These are phyloP conservation scores for Colletotrichum tabaci DNA, from an alignment of 2,329 filamentous ascomycete genomes.

Conservation along the genomic window DNA sequence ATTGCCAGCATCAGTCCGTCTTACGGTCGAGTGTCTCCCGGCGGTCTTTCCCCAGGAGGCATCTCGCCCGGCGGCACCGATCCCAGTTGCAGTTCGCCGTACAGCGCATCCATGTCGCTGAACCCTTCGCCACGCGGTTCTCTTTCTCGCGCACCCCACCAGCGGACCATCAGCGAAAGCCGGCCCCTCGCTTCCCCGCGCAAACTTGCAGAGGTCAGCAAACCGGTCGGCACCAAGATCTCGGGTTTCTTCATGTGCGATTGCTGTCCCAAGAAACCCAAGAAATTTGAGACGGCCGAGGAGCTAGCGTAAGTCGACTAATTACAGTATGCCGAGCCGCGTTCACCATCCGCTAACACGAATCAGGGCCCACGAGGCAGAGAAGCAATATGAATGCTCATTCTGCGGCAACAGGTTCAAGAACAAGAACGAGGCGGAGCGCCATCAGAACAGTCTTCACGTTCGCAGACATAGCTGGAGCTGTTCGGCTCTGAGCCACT, in stretches of 20 bases:
- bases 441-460: constrained; percentile 96
- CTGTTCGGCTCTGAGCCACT: constrained; percentile 86
- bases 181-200: constrained; percentile 63
- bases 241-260: constrained; percentile 81
- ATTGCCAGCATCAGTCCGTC: constrained; percentile 58
- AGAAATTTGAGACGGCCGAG: constrained; percentile 89
- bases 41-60: constrained; percentile 60
- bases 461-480: constrained; percentile 96
- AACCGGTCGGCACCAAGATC: constrained; percentile 63
- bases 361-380: constrained; percentile 85
- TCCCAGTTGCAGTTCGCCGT: constrained; percentile 63
- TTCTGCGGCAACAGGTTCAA: constrained; percentile 98
- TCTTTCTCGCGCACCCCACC: constrained; percentile 60
- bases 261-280: constrained; percentile 97
- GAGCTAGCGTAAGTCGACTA: constrained; percentile 80
- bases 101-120: constrained; percentile 63
- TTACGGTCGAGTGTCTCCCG: constrained; percentile 63
- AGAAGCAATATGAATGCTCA: constrained; percentile 95
- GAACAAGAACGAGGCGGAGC: constrained; percentile 98
- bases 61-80: constrained; percentile 63
- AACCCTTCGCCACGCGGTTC: constrained; percentile 66
- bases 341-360: constrained; percentile 43
- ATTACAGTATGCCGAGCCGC: background rate
- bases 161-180: constrained; percentile 61
- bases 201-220: constrained; percentile 66